phyloP scores from a whole-genome alignment of 2,329 filamentous ascomycete species.

The Paecilomyces sp. region DNA sequence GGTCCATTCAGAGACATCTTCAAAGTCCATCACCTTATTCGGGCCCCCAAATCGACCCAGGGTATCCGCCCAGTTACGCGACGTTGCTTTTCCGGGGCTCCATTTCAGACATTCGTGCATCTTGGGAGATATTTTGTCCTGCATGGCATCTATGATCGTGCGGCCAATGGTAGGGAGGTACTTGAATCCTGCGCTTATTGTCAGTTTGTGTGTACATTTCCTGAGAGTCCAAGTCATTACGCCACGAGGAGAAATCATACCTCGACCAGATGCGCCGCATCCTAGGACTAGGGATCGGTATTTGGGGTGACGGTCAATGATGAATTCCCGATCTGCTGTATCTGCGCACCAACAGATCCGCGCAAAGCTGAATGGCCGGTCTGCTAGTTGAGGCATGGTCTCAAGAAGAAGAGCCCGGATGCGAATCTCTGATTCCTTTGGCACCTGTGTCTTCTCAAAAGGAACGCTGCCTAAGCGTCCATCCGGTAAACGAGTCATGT shows the following conservation, averaged over 20 bases:
- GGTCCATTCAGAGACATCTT: background rate
- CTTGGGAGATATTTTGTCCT: conserved; percentile 46
- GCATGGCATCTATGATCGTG: conserved; percentile 42
- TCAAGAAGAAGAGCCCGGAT: conserved; percentile 43
- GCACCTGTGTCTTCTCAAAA: conserved; percentile 38
- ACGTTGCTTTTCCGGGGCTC: conserved; percentile 22
- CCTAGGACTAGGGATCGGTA: conserved; percentile 39
- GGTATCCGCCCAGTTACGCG: conserved; percentile 11
- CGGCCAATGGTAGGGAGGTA: conserved; percentile 44
- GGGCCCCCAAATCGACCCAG: conserved; percentile 42
- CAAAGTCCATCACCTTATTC: conserved; percentile 42
- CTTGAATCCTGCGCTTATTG: conserved; percentile 37
- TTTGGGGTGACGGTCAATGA: conserved; percentile 45
- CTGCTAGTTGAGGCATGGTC: conserved; percentile 46
- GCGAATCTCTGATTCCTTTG: conserved; percentile 39
- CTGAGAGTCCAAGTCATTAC: background rate
- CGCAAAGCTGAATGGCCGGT: conserved; percentile 44
- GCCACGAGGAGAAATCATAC: background rate
- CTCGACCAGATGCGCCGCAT: conserved; percentile 43
- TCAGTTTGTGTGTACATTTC: background rate
- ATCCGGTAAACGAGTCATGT: conserved; percentile 27
- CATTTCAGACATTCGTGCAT: conserved; percentile 39
- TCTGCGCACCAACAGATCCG: conserved; percentile 53
- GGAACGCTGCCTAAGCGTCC: conserved; percentile 27
- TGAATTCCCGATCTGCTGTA: conserved; percentile 46